A percentile compares a stretch with the other conserved stretches of the same genome.
These are phyloP conservation scores for Aegilops tauschii DNA, from an alignment of 176 grass and related monocot species.

Conservation along the genomic window DNA sequence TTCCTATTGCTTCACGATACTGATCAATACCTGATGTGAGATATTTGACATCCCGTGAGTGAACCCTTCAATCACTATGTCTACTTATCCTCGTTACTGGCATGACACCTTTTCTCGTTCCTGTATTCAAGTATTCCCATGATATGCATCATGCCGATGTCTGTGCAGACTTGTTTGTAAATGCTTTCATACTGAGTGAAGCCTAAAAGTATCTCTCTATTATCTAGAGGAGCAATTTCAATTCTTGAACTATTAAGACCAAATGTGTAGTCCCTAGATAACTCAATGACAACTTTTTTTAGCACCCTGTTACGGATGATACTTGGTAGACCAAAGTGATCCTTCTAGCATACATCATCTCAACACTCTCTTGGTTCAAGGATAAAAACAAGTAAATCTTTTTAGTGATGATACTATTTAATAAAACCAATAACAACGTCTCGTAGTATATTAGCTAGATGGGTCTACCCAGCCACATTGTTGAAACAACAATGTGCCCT, in stretches of 20 bases:
- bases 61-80: neutral
- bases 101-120: neutral
- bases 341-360: no score
- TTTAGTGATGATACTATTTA: no score
- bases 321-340: no score
- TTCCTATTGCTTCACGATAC: neutral
- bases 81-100: neutral
- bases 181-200: neutral
- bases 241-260: neutral
- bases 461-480: no score
- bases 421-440: no score
- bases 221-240: neutral
- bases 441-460: no score
- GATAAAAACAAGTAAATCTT: no score
- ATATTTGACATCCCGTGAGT: neutral
- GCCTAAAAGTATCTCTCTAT: neutral
- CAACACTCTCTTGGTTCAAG: no score
- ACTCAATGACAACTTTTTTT: neutral
- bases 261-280: neutral
- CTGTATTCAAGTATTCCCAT: neutral
- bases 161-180: neutral
- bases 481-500: no score
- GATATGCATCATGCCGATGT: neutral
- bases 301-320: neutral
- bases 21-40: neutral